phyloP scores from a whole-genome alignment of 202 grass and related monocot genomes.

The Saccharum hybrid region DNA sequence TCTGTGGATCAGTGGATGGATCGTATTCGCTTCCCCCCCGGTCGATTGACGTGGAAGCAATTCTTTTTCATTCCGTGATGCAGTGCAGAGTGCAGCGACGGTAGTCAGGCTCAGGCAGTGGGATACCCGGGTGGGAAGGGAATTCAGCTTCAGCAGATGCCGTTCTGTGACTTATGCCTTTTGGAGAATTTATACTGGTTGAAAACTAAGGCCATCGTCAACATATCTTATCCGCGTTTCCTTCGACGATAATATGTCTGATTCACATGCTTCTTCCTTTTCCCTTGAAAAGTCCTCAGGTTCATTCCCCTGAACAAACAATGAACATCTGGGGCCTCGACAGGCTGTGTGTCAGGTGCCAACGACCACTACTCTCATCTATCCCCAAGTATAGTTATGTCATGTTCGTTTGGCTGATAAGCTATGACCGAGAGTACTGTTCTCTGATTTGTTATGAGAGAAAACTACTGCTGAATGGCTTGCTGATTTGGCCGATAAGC shows the following conservation, averaged over 20 bases:
- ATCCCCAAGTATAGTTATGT: background rate
- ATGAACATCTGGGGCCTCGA: background rate
- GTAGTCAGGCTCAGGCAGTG: background rate
- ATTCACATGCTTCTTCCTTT: background rate
- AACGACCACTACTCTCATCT: background rate
- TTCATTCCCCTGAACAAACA: background rate
- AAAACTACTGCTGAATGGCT: too few species aligned
- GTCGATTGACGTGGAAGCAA: background rate
- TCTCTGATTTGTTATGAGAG: too few species aligned
- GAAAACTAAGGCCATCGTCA: background rate
- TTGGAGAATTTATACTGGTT: background rate
- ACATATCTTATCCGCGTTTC: background rate
- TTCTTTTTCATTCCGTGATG: background rate
- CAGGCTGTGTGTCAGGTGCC: background rate
- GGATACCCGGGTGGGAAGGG: too few species aligned
- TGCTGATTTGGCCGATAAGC: too few species aligned
- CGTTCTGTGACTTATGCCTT: background rate
- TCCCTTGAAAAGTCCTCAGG: background rate
- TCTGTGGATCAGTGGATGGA: background rate
- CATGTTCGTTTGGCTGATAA: too few species aligned
- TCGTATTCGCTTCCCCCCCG: background rate
- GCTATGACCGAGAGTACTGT: too few species aligned
- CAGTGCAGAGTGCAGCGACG: background rate
- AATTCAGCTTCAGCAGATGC: slow-evolving; percentile 1
- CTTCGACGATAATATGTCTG: background rate